Base-by-base conservation (phyloP, 345 rosid species). In the Boechera divaricarpa region DNA sequence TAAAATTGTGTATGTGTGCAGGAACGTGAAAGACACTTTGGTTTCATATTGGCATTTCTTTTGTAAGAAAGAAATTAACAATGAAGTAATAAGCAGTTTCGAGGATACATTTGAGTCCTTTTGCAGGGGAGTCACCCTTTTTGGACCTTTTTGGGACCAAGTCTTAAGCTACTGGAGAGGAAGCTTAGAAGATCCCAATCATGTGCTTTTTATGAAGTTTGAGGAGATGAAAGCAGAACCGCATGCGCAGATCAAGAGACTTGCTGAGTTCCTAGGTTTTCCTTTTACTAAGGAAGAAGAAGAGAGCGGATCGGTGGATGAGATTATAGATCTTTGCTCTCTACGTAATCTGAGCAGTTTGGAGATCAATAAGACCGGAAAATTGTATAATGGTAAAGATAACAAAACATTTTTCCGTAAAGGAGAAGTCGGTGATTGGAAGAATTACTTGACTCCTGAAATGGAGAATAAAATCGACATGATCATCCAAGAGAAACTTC, bases 161-260 rank as follows among this genome's bases (percentile, higher is more conserved):
- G 33, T 54, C 8, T 7, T 54, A 12, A 54, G 59, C 33, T 54
- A 49, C 26, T 54, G 59, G 59, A 54, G n/a, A 26, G 59, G 35
- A 11, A 54, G 59, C 59, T 54, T 54, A 7, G 59, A 26, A 54
- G n/a, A 54, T 2, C 59, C 59, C 2, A 54, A 2, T 5, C 59
- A 28, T 10, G 59, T 54, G 33, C 16, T 54, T 10, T 54, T 54
- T 1, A 5, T 54, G 59, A 54, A 1, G 35, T 54, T 1, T 6
- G 59, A 54, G 32, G 59, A 54, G 15, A 26, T 54, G 8, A 54
- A 55, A 55, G 35, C 36, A 28, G 60, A 55, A 13, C 60, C 60
- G 29, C 16, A 0, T 55, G 60, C 3, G 1, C 60, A 55, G 38
- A 15, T 53, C 57, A 53, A 53, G 13, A 53, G 11, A 49, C 54